phyloP scores from a whole-genome alignment of 106 monocot genomes.

The Allium sativum region DNA sequence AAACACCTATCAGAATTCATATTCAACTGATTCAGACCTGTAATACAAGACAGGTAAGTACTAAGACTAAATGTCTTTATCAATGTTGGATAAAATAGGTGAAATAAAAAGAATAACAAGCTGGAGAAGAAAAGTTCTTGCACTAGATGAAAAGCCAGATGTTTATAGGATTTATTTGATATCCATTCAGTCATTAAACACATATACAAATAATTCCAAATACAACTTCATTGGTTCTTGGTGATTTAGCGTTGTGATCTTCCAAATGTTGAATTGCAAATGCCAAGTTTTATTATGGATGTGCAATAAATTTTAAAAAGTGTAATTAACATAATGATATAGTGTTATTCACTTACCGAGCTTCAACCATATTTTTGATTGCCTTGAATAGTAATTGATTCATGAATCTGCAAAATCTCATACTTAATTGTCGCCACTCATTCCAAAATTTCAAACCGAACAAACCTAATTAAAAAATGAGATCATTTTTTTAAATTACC shows the following conservation, averaged over 20 bases:
- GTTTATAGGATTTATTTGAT: constrained; percentile 37
- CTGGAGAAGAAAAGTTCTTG: constrained; percentile 37
- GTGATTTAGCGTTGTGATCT: constrained; percentile 25
- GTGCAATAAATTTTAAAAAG: background rate
- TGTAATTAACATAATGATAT: background rate
- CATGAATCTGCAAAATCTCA: constrained; percentile 56
- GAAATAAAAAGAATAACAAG: constrained; percentile 38
- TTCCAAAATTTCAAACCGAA: constrained; percentile 57
- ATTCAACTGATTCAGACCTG: too few species aligned
- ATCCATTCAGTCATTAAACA: too few species aligned
- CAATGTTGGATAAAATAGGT: constrained; percentile 11
- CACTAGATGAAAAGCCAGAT: constrained; percentile 36
- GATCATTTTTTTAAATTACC: background rate
- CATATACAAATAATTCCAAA: too few species aligned
- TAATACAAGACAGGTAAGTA: too few species aligned
- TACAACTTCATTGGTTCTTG: constrained; percentile 16
- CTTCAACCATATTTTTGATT: constrained; percentile 25
- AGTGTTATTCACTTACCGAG: constrained; percentile 29
- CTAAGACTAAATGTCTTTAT: too few species aligned
- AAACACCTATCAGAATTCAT: too few species aligned
- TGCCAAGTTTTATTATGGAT: background rate
- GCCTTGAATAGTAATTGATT: constrained; percentile 39
- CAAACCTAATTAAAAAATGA: constrained; percentile 18
- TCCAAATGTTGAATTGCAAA: constrained; percentile 20
- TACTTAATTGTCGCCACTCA: constrained; percentile 46